Base-by-base conservation (phyloP, 2,329 filamentous ascomycete species). In the Sporothrix dimorphospora region DNA sequence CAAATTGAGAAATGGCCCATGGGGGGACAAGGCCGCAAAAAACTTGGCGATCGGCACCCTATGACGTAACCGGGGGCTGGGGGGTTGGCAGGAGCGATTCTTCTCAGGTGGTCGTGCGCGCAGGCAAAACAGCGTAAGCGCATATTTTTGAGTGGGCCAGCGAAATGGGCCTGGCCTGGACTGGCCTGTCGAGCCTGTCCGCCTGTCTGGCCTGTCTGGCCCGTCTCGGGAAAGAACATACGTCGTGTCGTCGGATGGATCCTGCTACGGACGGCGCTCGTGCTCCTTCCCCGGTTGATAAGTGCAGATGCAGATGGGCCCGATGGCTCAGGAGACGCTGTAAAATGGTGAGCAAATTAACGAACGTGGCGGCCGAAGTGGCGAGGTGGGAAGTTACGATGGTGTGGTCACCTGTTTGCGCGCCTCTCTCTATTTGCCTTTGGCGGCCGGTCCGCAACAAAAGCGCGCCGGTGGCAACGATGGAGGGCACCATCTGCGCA, bases 31-130 rank as follows among this genome's bases (percentile, higher is more conserved):
- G 45, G 59, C 27, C 21, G 27, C 47, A 55, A 51, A 51, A 73
- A 70, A 57, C 57, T 57, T 71, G 72, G 72, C 55, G 72, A 73
- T 68, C 66, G 55, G 30, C 67, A 16, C 42, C 67, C 72, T 73
- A 75, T 75, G 74, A 75, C 74, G 74, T 75, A 73, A 70, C 72
- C 51, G 47, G 68, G 63, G 21, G 38, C 42, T 30, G 51, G 63
- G 65, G 63, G 65, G 42, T n/a, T 68, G 40, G 24, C 49, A 24
- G 34, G 19, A 42, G 70, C 49, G 59, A 47, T 45, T 68, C 53
- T 53, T 68, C 53, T 14, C 24, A 49, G 40, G 63, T 49, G 63
- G 63, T 66, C 24, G 63, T 42, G 42, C 63, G 40, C 40, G 63
- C 42, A 49, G 63, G 63, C 21, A 67, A 51, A 51, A 21, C 53